Percentiles rank a stretch among this genome's conserved stretches.
phyloP scores from a whole-genome alignment of 1,284 basidiomycete genomes.

The Trametes hirsuta region DNA sequence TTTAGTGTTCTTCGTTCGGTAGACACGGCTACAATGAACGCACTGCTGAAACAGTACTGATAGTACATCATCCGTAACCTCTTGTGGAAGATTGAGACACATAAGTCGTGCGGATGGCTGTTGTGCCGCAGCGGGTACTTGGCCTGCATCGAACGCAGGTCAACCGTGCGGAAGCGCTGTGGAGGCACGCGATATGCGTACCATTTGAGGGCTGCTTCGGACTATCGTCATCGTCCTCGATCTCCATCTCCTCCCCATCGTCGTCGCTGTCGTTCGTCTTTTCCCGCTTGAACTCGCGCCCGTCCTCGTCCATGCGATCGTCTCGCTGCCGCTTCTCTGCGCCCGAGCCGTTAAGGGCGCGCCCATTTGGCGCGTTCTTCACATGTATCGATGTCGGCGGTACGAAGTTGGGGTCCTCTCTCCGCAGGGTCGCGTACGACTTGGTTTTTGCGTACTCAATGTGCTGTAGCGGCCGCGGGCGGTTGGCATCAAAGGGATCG shows the following conservation, averaged over 20 bases:
- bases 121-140: conserved; percentile 54
- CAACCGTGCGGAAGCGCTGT: conserved; percentile 9
- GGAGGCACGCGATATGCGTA: conserved; percentile 10
- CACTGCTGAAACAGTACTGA: conserved; percentile 88
- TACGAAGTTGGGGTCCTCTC: conserved; percentile 77
- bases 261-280: conserved; percentile 61
- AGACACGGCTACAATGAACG: conserved; percentile 34
- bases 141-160: conserved; percentile 36
- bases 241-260: conserved; percentile 84
- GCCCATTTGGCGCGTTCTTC: conserved; percentile 33
- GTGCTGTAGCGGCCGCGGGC: conserved; percentile 51
- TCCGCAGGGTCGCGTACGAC: conserved; percentile 78
- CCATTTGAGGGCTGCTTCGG: conserved; percentile 28
- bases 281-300: conserved; percentile 67
- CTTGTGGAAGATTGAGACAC: conserved; percentile 80
- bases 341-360: conserved; percentile 37
- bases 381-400: conserved; percentile 67
- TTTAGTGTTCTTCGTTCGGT: background rate
- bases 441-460: conserved; percentile 88
- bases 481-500: conserved; percentile 37
- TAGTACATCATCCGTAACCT: conserved; percentile 80
- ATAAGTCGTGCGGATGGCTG: conserved; percentile 67
- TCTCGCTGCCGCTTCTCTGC: conserved; percentile 70
- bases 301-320: conserved; percentile 58
- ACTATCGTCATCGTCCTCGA: conserved; percentile 76